phyloP scores from a whole-genome alignment of 2,329 filamentous ascomycete genomes.

The Aspergillus sp. region DNA sequence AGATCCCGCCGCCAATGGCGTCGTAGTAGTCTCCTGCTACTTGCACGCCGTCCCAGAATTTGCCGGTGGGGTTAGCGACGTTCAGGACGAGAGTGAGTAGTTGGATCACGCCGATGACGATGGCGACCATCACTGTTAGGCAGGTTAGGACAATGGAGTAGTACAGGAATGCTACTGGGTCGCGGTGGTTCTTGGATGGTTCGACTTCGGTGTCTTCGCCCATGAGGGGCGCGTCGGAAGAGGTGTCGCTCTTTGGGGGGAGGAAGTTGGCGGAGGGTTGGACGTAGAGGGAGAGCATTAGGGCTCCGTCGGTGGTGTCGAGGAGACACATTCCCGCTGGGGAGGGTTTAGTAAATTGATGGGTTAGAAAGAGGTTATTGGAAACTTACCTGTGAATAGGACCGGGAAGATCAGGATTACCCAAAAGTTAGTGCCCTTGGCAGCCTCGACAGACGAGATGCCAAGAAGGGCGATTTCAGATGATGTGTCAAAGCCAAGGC shows the following conservation, averaged over 20 bases:
- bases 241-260: conserved; percentile 27
- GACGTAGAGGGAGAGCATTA: conserved; percentile 95
- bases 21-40: conserved; percentile 78
- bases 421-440: conserved; percentile 87
- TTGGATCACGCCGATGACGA: conserved; percentile 84
- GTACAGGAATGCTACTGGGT: conserved; percentile 87
- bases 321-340: conserved; percentile 89
- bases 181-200: conserved; percentile 58
- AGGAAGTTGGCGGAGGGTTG: conserved; percentile 47
- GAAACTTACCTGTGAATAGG: conserved; percentile 72
- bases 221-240: conserved; percentile 19
- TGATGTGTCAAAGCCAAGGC: conserved; percentile 91
- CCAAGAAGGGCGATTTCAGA: conserved; percentile 91
- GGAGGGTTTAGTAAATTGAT: neutral
- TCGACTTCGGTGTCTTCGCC: conserved; percentile 21
- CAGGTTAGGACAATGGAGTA: conserved; percentile 86
- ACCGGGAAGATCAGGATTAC: conserved; percentile 88
- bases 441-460: conserved; percentile 83
- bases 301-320: conserved; percentile 86
- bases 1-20: conserved; percentile 82
- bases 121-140: conserved; percentile 79
- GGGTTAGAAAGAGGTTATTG: neutral
- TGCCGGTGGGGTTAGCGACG: conserved; percentile 69
- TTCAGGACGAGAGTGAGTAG: conserved; percentile 76
- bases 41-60: conserved; percentile 89